A percentile compares a stretch with the other conserved stretches of the same genome.
Evolutionary conservation across 1,284 basidiomycete genomes (phyloP).

Genomic region (Marasmius fiardii): DNA sequence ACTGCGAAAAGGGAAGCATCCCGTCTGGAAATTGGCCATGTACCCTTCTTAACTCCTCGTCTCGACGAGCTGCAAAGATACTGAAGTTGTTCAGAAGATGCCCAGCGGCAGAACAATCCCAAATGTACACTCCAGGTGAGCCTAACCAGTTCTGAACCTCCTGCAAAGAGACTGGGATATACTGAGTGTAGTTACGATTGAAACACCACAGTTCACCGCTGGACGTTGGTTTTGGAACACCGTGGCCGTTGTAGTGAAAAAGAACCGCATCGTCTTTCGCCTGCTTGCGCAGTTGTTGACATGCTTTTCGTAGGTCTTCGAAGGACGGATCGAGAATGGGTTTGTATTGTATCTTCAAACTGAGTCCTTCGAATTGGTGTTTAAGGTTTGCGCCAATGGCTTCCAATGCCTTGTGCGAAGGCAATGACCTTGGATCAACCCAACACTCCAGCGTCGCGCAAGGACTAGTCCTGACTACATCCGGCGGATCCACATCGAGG

Average conservation of each 20-base stretch:
- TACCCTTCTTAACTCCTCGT: conserved; percentile 68
- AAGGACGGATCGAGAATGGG: conserved; percentile 93
- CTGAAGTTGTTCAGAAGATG: conserved; percentile 93
- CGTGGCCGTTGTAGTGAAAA: conserved; percentile 99
- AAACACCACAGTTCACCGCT: conserved; percentile 99
- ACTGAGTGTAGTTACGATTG: conserved; percentile 97
- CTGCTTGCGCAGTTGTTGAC: conserved; percentile 79
- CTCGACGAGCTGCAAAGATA: conserved; percentile 81
- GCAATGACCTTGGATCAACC: conserved; percentile 93
- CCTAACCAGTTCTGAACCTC: conserved; percentile 92
- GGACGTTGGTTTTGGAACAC: conserved; percentile 94
- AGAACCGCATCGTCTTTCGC: conserved; percentile 94
- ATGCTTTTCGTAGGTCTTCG: conserved; percentile 92
- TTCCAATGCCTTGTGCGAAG: conserved; percentile 85
- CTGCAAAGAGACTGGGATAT: conserved; percentile 94
- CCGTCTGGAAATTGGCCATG: conserved; percentile 62
- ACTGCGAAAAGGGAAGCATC: conserved; percentile 78
- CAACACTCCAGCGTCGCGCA: conserved; percentile 96
- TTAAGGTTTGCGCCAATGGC: conserved; percentile 90
- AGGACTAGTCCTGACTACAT: conserved; percentile 95
- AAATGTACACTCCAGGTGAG: conserved; percentile 95
- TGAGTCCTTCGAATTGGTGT: conserved; percentile 95
- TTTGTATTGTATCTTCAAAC: conserved; percentile 88
- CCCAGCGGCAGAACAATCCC: conserved; percentile 97
- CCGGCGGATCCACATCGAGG: conserved; percentile 97